Evolutionary conservation across 1,139 yeast species (phyloP).

Genomic region (Kluyveromyces sp.): DNA sequence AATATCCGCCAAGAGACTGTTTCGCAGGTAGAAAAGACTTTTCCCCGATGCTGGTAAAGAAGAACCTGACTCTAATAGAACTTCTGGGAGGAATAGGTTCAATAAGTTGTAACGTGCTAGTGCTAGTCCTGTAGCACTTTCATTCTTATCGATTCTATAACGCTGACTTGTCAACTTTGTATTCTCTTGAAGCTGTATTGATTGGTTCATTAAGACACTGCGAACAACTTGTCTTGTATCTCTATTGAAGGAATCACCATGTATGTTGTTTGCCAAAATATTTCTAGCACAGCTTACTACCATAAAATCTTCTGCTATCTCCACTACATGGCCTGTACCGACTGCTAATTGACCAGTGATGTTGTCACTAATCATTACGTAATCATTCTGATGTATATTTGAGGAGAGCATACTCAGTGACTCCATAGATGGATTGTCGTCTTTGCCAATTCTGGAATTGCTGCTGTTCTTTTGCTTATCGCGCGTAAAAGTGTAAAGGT

Average conservation of each 20-base stretch:
- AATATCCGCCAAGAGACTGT: slow-evolving; percentile 42
- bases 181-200: slow-evolving; percentile 1
- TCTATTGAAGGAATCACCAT: slow-evolving; percentile 36
- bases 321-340: slow-evolving; percentile 51
- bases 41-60: slow-evolving; percentile 8
- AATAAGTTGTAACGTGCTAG: slow-evolving; percentile 69
- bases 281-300: slow-evolving; percentile 45
- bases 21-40: slow-evolving; percentile 13
- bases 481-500: slow-evolving; percentile 44
- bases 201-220: slow-evolving; percentile 36
- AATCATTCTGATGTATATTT: slow-evolving; percentile 45
- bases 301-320: slow-evolving; percentile 33
- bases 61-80: slow-evolving; percentile 3
- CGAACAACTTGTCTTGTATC: slow-evolving; percentile 42
- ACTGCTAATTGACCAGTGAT: slow-evolving; percentile 61
- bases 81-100: slow-evolving; percentile 46
- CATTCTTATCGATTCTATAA: slow-evolving; percentile 76
- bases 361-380: slow-evolving; percentile 72
- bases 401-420: slow-evolving; percentile 31
- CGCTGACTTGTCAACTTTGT: slow-evolving; percentile 8
- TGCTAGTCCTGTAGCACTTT: slow-evolving; percentile 65
- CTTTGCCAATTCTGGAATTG: too few species aligned
- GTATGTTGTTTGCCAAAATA: slow-evolving; percentile 31
- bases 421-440: too few species aligned
- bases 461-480: slow-evolving; percentile 7